phyloP scores from a whole-genome alignment of 1,139 yeast genomes.

The Pichia inconspicua region DNA sequence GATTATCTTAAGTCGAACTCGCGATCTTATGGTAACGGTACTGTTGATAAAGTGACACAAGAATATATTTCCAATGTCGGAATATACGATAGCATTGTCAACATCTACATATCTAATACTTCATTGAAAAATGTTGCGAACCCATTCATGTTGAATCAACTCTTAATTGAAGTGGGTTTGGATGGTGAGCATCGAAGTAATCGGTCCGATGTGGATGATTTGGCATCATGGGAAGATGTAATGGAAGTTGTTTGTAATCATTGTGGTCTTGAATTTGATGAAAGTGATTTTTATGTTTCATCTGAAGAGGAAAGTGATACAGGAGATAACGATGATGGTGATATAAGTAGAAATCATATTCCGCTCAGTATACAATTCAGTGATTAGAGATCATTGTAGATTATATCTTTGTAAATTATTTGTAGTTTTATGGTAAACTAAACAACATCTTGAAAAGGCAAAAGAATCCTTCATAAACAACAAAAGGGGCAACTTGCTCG shows the following conservation, averaged over 20 bases:
- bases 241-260: slow-evolving; percentile 28
- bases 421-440: not conserved
- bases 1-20: not conserved
- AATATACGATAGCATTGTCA: slow-evolving; percentile 13
- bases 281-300: slow-evolving; percentile 25
- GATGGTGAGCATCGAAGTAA: slow-evolving; percentile 13
- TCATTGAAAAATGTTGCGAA: slow-evolving; percentile 13
- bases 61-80: not conserved
- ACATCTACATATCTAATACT: slow-evolving; percentile 22
- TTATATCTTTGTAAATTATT: too few relatives aligned
- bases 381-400: too few relatives aligned
- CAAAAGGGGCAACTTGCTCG: not conserved
- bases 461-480: too few relatives aligned
- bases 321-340: slow-evolving; percentile 8
- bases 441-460: too few relatives aligned
- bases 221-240: slow-evolving; percentile 28
- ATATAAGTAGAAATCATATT: not conserved
- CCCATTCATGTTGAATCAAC: slow-evolving; percentile 16
- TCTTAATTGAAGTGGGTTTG: slow-evolving; percentile 23
- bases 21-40: not conserved
- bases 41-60: not conserved
- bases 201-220: slow-evolving; percentile 17
- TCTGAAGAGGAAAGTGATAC: slow-evolving; percentile 17
- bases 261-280: slow-evolving; percentile 29
- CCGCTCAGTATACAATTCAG: not conserved